These are phyloP conservation scores for Ustilago bromivora DNA, from an alignment of 1,284 basidiomycete genomes.

Conservation along the genomic window DNA sequence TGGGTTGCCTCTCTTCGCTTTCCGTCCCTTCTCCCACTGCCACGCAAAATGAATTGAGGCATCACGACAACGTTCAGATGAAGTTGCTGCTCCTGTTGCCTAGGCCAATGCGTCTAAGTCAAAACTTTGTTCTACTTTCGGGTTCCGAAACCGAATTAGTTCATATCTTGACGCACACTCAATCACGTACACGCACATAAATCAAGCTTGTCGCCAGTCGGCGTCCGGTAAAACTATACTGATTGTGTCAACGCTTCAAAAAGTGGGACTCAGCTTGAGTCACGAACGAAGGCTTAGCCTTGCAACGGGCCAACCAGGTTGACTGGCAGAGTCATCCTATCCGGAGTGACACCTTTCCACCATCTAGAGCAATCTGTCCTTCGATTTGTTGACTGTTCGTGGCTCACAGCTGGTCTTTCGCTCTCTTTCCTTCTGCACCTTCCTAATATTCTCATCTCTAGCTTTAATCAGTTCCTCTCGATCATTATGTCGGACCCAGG, in stretches of 20 bases:
- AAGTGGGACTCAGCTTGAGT: not conserved
- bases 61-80: slow-evolving; percentile 1
- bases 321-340: not conserved
- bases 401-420: not conserved
- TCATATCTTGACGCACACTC: slow-evolving; percentile 14
- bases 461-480: not conserved
- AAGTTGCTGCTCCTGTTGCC: not conserved
- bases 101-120: not conserved
- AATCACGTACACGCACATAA: not conserved
- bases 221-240: slow-evolving; percentile 9
- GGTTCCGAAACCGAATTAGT: slow-evolving; percentile 18
- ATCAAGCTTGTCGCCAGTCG: slow-evolving; percentile 14
- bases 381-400: not conserved
- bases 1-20: not conserved
- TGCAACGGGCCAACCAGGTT: not conserved
- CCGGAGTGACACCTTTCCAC: not conserved
- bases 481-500: not conserved
- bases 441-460: not conserved
- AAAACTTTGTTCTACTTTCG: slow-evolving; percentile 12
- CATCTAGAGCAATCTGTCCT: not conserved
- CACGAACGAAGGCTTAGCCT: not conserved
- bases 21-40: not conserved
- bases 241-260: not conserved
- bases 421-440: not conserved
- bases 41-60: slow-evolving; percentile 3